phyloP scores from a whole-genome alignment of 768 basidiomycete species.

The Naematelia encephala region DNA sequence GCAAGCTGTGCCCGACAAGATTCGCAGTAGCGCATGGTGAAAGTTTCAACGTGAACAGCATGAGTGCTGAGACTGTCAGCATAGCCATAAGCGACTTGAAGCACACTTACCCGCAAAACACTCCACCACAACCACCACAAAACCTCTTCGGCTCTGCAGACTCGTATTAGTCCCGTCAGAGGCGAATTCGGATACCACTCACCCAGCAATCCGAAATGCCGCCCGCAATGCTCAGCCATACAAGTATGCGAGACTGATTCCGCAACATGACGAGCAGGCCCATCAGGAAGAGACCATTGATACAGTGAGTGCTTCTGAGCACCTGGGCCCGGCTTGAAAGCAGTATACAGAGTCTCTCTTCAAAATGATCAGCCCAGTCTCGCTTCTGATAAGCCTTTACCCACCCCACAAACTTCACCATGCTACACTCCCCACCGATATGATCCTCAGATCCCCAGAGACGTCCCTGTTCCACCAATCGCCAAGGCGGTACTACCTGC shows the following conservation, averaged over 20 bases:
- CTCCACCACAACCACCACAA: slow-evolving; percentile 50
- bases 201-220: slow-evolving; percentile 48
- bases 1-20: slow-evolving; percentile 40
- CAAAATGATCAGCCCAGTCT: background rate
- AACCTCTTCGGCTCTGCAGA: slow-evolving; percentile 41
- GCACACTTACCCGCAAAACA: slow-evolving; percentile 40
- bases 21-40: slow-evolving; percentile 42
- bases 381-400: slow-evolving; percentile 13
- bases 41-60: slow-evolving; percentile 35
- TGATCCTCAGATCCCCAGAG: slow-evolving; percentile 55
- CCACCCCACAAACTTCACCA: slow-evolving; percentile 78
- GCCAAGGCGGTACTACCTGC: slow-evolving; percentile 60
- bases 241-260: slow-evolving; percentile 38
- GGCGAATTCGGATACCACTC: slow-evolving; percentile 4
- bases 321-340: slow-evolving; percentile 22
- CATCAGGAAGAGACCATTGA: slow-evolving; percentile 50
- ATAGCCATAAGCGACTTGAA: background rate
- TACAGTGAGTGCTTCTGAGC: slow-evolving; percentile 30
- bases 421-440: slow-evolving; percentile 61
- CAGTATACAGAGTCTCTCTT: slow-evolving; percentile 49
- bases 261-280: slow-evolving; percentile 44
- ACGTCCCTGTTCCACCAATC: slow-evolving; percentile 65
- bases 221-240: slow-evolving; percentile 43
- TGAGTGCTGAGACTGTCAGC: slow-evolving; percentile 22
- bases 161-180: background rate